Conservation (phyloP, 2,329 filamentous ascomycete genomes). For the Pseudogymnoascus sp. region DNA sequence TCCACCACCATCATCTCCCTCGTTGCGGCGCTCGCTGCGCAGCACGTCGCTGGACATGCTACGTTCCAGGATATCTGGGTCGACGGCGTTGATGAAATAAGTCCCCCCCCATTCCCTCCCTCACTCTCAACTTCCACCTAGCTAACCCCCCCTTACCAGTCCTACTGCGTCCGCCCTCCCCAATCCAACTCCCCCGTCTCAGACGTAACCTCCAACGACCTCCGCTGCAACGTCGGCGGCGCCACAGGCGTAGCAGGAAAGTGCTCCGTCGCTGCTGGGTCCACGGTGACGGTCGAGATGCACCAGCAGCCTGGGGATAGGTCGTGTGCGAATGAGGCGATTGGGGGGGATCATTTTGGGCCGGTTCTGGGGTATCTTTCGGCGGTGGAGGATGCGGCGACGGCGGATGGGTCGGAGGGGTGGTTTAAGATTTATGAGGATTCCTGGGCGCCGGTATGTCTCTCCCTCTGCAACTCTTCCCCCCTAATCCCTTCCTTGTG, state of each 20-base stretch:
- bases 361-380: constrained; percentile 45
- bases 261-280: constrained; percentile 36
- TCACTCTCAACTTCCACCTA: constrained; percentile 24
- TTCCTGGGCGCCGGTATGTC: constrained; percentile 27
- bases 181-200: constrained; percentile 43
- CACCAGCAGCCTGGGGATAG: constrained; percentile 45
- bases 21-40: constrained; percentile 11
- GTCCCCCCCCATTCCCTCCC: constrained; percentile 29
- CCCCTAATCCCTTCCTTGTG: too few relatives aligned
- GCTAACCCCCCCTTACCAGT: constrained; percentile 40
- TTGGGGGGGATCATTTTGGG: constrained; percentile 46
- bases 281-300: constrained; percentile 45
- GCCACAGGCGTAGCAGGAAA: constrained; percentile 31
- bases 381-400: constrained; percentile 40
- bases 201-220: constrained; percentile 39
- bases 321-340: constrained; percentile 39
- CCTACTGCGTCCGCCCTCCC: constrained; percentile 40
- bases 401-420: constrained; percentile 34
- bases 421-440: constrained; percentile 49
- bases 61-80: constrained; percentile 44
- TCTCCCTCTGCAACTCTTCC: too few relatives aligned
- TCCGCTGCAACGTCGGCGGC: constrained; percentile 41
- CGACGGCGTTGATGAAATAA: constrained; percentile 37
- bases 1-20: constrained; percentile 10
- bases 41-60: constrained; percentile 36